Base-by-base conservation (phyloP, 352 stramenopile species). In the Globisporangium irregulare region DNA sequence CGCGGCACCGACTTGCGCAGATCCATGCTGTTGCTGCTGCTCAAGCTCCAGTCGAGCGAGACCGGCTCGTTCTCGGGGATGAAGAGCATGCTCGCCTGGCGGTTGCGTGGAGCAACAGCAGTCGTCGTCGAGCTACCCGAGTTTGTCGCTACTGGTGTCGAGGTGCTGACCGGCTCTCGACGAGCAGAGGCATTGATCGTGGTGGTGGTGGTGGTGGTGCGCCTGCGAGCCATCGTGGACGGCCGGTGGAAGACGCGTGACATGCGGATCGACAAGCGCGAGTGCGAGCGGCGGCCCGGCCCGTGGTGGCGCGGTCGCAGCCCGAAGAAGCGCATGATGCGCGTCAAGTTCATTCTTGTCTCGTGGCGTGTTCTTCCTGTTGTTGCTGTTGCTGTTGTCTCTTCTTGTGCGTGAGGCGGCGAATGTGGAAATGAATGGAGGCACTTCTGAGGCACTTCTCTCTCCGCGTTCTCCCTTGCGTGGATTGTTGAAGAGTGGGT, bases 291-390 rank as follows among this genome's bases (percentile, higher is more conserved):
- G 22, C 25, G 43, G 25, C 43, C 50, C 4, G 22, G 64, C 8
- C 5, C 59, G 34, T 63, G 60, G 34, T 63, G 66, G 29, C 38
- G 66, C 50, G 66, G 22, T 7, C 66, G 59, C 66, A 72, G 53
- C 9, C 66, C 60, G 14, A 72, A 72, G 66, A 72, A 72, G 51
- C 66, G 59, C 51, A 72, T 38, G 27, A 72, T 62, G 53, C 66
- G 51, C 61, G 27, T 10, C 22, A 72, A 38, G 51, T 68, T 55
- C 66, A 72, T 71, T 7, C 3, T 50, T 18, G 29, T 41, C 9
- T 12, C 2, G 8, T 48, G 62, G 7, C 22, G 32, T 25, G 22
- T 46, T n/a, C n/a, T 55, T 18, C 20, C 43, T 38, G 43, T 43
- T 41, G 32, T 36, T 36, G 32, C 32, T 58, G 46, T 29, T 41